Evolutionary conservation across 2,329 filamentous ascomycete species (phyloP).

Genomic region (Penicillium sp.): DNA sequence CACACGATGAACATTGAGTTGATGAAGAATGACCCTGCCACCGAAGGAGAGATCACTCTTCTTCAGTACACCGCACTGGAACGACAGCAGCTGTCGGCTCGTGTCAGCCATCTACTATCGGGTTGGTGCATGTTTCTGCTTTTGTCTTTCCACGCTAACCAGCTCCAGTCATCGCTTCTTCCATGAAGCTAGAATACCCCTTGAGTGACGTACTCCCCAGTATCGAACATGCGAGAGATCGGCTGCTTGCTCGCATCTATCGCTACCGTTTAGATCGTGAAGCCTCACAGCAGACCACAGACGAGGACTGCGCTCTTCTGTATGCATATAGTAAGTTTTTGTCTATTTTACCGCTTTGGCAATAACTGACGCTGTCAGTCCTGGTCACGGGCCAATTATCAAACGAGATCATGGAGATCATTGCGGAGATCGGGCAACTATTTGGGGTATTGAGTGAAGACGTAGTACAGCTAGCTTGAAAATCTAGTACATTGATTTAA

Average conservation of each 20-base stretch:
- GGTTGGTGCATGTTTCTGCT: constrained; percentile 40
- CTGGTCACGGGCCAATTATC: constrained; percentile 63
- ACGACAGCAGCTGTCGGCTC: constrained; percentile 75
- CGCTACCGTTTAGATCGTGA: constrained; percentile 74
- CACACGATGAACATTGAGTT: constrained; percentile 96
- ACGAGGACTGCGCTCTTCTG: constrained; percentile 79
- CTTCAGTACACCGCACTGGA: constrained; percentile 78
- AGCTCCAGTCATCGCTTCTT: constrained; percentile 81
- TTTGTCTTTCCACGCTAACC: constrained; percentile 7
- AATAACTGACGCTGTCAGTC: constrained; percentile 41
- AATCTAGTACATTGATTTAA: not conserved
- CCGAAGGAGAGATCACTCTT: constrained; percentile 77
- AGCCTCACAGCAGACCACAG: constrained; percentile 45
- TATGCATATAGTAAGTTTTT: constrained; percentile 76
- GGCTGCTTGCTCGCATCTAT: constrained; percentile 83
- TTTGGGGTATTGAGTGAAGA: constrained; percentile 66
- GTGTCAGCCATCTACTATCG: constrained; percentile 83
- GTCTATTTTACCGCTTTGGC: not conserved
- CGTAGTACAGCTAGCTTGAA: constrained; percentile 56
- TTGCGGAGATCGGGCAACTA: constrained; percentile 58
- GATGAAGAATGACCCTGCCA: constrained; percentile 72
- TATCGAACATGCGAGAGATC: constrained; percentile 76
- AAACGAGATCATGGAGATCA: constrained; percentile 56
- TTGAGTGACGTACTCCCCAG: constrained; percentile 85
- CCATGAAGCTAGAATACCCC: constrained; percentile 91